Evolutionary conservation across 1,284 basidiomycete species (phyloP).

Genomic region (Austroboletus niveus): DNA sequence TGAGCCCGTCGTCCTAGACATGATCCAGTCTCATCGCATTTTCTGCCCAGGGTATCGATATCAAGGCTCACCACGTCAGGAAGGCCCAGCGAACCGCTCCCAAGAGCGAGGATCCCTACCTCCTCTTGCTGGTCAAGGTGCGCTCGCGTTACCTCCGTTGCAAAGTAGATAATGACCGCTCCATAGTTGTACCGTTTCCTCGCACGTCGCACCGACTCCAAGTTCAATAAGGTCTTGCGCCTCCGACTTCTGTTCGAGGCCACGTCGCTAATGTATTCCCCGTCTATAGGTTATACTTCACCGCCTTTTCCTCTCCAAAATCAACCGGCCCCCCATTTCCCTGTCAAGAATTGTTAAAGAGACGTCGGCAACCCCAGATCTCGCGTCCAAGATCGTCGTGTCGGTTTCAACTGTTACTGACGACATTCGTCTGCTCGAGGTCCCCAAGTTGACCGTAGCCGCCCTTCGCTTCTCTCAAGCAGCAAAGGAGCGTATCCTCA

Average conservation of each 20-base stretch:
- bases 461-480: conserved; percentile 94
- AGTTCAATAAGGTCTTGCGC: conserved; percentile 87
- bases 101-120: conserved; percentile 98
- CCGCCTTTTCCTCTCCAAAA: conserved; percentile 95
- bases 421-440: conserved; percentile 84
- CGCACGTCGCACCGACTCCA: conserved; percentile 92
- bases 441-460: conserved; percentile 93
- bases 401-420: conserved; percentile 93
- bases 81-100: conserved; percentile 94
- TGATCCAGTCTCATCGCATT: conserved; percentile 21
- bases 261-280: conserved; percentile 15
- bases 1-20: conserved; percentile 51
- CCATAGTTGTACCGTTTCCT: conserved; percentile 96
- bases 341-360: conserved; percentile 88
- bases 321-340: conserved; percentile 96
- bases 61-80: conserved; percentile 98
- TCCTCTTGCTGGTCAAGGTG: conserved; percentile 98
- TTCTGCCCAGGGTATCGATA: conserved; percentile 87
- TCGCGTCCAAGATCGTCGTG: conserved; percentile 84
- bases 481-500: conserved; percentile 93
- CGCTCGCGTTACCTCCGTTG: conserved; percentile 16
- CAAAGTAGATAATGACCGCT: conserved; percentile 9
- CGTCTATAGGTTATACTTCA: conserved; percentile 78
- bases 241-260: neutral
- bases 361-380: conserved; percentile 68